Conservation (phyloP, 495 filamentous ascomycete genomes). For the Aspergillus incahuasiensis region DNA sequence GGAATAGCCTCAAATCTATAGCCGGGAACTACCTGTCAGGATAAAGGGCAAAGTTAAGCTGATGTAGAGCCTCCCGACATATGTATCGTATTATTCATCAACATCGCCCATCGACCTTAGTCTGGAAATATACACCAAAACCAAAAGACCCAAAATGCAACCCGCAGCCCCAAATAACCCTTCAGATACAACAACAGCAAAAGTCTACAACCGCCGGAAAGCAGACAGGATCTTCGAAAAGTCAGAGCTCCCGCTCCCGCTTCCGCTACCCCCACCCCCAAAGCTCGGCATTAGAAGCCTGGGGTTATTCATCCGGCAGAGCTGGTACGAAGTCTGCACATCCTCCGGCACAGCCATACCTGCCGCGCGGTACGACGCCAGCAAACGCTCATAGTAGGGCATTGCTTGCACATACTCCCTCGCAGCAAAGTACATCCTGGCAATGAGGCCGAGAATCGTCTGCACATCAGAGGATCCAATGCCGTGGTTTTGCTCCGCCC, state of each 20-base stretch:
- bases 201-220: conserved; percentile 11
- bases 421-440: conserved; percentile 21
- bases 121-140: background rate
- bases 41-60: no score
- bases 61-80: background rate
- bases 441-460: conserved; percentile 23
- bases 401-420: conserved; percentile 27
- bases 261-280: background rate
- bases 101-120: background rate
- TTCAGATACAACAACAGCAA: background rate
- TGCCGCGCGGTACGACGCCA: conserved; percentile 13
- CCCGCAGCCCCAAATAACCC: background rate
- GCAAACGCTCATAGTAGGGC: conserved; percentile 28
- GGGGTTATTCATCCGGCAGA: conserved; percentile 26
- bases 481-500: conserved; percentile 26
- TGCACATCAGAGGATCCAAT: conserved; percentile 24
- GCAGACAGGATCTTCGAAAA: conserved; percentile 6
- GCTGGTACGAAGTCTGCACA: conserved; percentile 18
- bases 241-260: conserved; percentile 1
- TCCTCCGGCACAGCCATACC: conserved; percentile 12
- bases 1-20: background rate
- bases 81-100: background rate
- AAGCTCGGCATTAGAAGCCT: conserved; percentile 13
- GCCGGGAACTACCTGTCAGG: background rate
- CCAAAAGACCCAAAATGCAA: background rate